Conservation (phyloP, 345 rosid species). For the Euphorbia peplus region DNA sequence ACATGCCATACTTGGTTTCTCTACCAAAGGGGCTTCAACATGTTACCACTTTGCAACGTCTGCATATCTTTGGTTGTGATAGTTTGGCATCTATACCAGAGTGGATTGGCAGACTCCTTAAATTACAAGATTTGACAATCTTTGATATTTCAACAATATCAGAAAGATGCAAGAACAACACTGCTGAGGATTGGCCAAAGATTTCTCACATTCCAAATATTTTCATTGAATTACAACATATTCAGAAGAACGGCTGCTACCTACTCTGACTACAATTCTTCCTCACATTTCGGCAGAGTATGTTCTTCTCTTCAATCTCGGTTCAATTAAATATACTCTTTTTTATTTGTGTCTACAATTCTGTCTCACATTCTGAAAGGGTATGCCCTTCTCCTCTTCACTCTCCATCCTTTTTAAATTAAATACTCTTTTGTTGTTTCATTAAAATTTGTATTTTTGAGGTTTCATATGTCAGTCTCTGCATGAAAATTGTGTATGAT, state of each 20-base stretch:
- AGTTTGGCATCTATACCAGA: not conserved
- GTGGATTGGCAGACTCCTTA: not conserved
- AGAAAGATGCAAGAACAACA: not conserved
- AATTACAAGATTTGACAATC: not conserved
- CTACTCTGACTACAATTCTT: not conserved
- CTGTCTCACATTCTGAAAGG: too few relatives aligned
- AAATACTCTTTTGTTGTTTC: too few relatives aligned
- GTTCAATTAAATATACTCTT: too few relatives aligned
- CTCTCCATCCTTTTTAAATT: too few relatives aligned
- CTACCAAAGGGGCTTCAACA: not conserved
- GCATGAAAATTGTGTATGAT: too few relatives aligned
- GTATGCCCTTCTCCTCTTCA: too few relatives aligned
- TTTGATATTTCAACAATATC: not conserved
- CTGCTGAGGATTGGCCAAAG: not conserved
- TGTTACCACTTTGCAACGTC: not conserved
- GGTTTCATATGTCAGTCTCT: too few relatives aligned
- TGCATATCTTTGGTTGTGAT: not conserved
- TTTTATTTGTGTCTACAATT: too few relatives aligned
- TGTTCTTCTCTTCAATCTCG: too few relatives aligned
- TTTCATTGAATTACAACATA: not conserved
- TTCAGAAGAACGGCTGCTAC: not conserved
- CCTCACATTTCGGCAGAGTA: too few relatives aligned
- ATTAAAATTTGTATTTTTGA: too few relatives aligned
- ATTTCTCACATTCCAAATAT: not conserved
- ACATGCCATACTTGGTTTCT: not conserved